Evolutionary conservation across 2,329 filamentous ascomycete genomes (phyloP).

Genomic region (Calonectria pauciramosa): DNA sequence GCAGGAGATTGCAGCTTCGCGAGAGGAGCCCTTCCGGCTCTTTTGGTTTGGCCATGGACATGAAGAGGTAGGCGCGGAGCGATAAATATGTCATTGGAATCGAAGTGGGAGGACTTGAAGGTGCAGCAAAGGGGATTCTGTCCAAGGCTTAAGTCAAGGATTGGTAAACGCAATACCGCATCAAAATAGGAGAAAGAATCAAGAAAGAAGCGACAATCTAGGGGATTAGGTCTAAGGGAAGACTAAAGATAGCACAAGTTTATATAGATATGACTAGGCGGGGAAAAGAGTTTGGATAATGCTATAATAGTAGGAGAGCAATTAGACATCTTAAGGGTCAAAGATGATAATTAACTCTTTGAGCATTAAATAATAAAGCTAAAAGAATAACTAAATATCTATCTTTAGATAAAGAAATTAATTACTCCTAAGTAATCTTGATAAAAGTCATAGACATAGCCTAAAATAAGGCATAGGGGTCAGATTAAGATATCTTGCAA

Average conservation of each 20-base stretch:
- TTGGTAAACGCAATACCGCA: not conserved
- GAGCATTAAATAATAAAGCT: not conserved
- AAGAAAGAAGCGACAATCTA: not conserved
- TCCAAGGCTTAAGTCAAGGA: not conserved
- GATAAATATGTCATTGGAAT: not conserved
- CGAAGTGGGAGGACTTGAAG: not conserved
- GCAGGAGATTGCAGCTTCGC: not conserved
- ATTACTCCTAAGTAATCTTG: not conserved
- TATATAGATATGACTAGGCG: not conserved
- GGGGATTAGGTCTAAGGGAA: not conserved
- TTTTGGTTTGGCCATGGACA: not conserved
- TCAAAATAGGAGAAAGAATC: not conserved
- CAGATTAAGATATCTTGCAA: not conserved
- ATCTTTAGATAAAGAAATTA: not conserved
- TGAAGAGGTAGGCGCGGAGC: not conserved
- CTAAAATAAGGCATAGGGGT: not conserved
- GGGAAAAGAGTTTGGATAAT: not conserved
- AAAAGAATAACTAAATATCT: not conserved
- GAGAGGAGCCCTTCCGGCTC: not conserved
- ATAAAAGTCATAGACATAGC: not conserved
- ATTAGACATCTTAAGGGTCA: too few species aligned
- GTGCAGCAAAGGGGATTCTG: not conserved
- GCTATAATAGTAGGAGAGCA: too few species aligned
- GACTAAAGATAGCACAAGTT: not conserved
- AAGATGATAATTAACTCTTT: too few species aligned